Evolutionary conservation across 306 rosid genomes (phyloP).

Genomic region (Vicia sativa): DNA sequence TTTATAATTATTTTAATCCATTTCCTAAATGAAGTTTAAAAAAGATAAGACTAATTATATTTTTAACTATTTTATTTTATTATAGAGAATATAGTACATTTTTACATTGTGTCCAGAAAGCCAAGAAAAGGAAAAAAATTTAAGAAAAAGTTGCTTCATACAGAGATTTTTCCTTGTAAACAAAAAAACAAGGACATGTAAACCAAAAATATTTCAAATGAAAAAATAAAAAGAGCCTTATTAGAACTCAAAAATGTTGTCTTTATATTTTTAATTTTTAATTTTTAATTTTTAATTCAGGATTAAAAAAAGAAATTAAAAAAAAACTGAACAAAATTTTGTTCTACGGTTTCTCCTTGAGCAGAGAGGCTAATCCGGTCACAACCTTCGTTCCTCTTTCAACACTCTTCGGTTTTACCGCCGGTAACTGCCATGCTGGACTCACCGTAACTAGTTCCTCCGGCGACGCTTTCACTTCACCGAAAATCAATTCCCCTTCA

Average conservation of each 20-base stretch:
- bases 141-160: slow-evolving; percentile 32
- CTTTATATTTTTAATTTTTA: slow-evolving; percentile 24
- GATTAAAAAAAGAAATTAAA: neutral
- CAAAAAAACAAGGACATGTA: slow-evolving; percentile 32
- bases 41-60: neutral
- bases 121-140: neutral
- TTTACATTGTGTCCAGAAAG: slow-evolving; percentile 32
- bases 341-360: slow-evolving; percentile 70
- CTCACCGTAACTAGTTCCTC: slow-evolving; percentile 15
- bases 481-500: slow-evolving; percentile 75
- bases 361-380: slow-evolving; percentile 92
- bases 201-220: slow-evolving; percentile 28
- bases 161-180: slow-evolving; percentile 37
- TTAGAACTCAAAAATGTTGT: slow-evolving; percentile 7
- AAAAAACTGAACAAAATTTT: slow-evolving; percentile 43
- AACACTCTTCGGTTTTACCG: slow-evolving; percentile 75
- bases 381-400: slow-evolving; percentile 81
- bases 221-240: slow-evolving; percentile 1
- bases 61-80: slow-evolving; percentile 35
- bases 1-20: neutral
- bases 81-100: slow-evolving; percentile 35
- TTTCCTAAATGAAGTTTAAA: neutral
- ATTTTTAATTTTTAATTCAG: slow-evolving; percentile 32
- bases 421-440: slow-evolving; percentile 82
- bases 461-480: slow-evolving; percentile 41